These are phyloP conservation scores for Botrytis medusae DNA, from an alignment of 2,329 filamentous ascomycete species.

Conservation along the genomic window DNA sequence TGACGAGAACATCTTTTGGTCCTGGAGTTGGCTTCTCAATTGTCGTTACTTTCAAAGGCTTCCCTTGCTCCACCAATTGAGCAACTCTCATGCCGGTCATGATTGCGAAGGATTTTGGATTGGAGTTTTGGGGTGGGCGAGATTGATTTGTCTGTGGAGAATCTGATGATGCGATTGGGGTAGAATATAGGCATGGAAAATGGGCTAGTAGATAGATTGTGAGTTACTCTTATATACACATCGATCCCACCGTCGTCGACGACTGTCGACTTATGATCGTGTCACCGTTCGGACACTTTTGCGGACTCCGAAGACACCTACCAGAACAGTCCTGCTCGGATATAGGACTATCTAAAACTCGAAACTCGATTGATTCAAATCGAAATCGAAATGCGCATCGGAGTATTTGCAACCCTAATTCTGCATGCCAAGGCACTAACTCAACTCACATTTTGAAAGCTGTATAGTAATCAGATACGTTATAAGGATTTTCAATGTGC, in stretches of 20 bases:
- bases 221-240: not conserved
- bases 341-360: not conserved
- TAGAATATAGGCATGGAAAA: too few species aligned
- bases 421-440: not conserved
- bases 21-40: not conserved
- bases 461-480: not conserved
- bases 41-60: not conserved
- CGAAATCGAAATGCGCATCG: not conserved
- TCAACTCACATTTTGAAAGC: not conserved
- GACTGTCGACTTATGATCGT: not conserved
- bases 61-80: not conserved
- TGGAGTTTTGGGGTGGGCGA: not conserved
- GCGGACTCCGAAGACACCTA: not conserved
- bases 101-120: not conserved
- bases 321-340: not conserved
- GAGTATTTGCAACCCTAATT: not conserved
- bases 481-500: not conserved
- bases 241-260: not conserved
- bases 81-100: conserved; percentile 1
- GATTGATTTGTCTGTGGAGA: not conserved
- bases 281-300: not conserved
- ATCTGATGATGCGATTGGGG: not conserved
- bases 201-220: too few species aligned
- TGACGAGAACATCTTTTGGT: conserved; percentile 1
- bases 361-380: not conserved